Base-by-base conservation (phyloP, 2,329 filamentous ascomycete genomes). In the Bertia moriformis region DNA sequence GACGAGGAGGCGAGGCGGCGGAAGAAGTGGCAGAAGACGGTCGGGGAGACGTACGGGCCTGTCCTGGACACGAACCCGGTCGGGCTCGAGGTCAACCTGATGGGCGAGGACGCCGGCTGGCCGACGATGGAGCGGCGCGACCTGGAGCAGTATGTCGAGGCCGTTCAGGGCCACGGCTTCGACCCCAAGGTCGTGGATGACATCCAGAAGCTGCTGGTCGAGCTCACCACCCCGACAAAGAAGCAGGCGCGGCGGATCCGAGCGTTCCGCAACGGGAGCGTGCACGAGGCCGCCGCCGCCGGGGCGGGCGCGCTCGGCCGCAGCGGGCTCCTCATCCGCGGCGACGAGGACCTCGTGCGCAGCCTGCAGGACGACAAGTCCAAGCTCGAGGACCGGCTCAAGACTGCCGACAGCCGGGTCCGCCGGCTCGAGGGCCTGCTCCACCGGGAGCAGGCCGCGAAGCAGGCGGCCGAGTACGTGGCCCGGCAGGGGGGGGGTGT, bases 221-320 rank as follows among this genome's bases (percentile, higher is more conserved):
- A 67, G 71, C 41, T 76, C 78, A 7, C 76, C 73, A 1, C 72
- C 71, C 41, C 73, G 77, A 49, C 77, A 80, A 48, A 68, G 71
- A 47, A 73, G 73, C 49, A 69, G 74, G 42, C 71, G 76, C 2
- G 80, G 77, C 48, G 75, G 74, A 7, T 84, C 84, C 61, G 83
- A 83, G 53, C 76, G 78, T 20, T 77, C 83, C 49, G 79, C 84
- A 17, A 66, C 83, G 49, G 74, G 14, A 96, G 91, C 52, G 73
- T 96, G 27, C 87, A 95, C 50, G 91, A 96, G 54, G 80, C 81
- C n/a, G 76, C 75, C 2, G 71, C 95, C 44, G 86, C 86, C n/a
- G 77, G 82, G 50, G 93, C 84, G 46, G 89, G n/a, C n/a, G n/a
- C n/a, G n/a, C n/a, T n/a, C n/a, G n/a, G n/a, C n/a, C n/a, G 75